Percentiles rank a stretch among this genome's conserved stretches.
Conservation (phyloP, 1,139 yeast genomes). For the Saccharomyces pastorianus region DNA sequence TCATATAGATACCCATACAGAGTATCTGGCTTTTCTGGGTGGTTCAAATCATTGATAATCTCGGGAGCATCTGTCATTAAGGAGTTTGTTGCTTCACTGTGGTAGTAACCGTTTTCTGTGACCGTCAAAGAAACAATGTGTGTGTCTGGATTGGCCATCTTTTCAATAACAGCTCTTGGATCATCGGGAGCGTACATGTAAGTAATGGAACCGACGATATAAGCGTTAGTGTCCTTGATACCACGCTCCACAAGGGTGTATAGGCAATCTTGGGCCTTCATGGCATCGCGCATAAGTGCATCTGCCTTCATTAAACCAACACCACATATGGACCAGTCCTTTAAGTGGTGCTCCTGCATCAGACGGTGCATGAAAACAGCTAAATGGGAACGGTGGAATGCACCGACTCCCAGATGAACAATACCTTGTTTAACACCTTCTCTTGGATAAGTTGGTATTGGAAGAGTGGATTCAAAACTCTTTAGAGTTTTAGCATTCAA, state of each 20-base stretch:
- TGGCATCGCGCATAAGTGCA: conserved; percentile 7
- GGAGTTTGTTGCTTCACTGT: conserved; percentile 5
- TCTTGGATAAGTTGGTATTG: conserved; percentile 7
- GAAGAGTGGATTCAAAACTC: background rate
- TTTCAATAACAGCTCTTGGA: conserved; percentile 1
- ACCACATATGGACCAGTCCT: conserved; percentile 8
- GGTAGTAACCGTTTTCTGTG: conserved; percentile 3
- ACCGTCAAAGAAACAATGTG: background rate
- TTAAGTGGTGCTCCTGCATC: conserved; percentile 6
- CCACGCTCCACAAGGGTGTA: conserved; percentile 7
- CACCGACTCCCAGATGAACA: conserved; percentile 8
- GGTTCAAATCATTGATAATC: conserved; percentile 4
- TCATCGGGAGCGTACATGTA: conserved; percentile 9
- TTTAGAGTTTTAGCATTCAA: background rate
- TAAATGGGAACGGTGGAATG: conserved; percentile 7
- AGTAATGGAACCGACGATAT: background rate
- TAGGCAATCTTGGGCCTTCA: conserved; percentile 5
- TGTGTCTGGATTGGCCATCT: background rate
- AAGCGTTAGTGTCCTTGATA: conserved; percentile 2
- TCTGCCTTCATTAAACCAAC: conserved; percentile 6
- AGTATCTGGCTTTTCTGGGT: background rate
- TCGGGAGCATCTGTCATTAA: conserved; percentile 5
- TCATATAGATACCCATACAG: conserved; percentile 4
- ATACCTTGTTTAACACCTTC: conserved; percentile 6
- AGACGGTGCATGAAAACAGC: conserved; percentile 9